Evolutionary conservation across 305 asterid species (phyloP), one percentile per base, ranked within the genome.

Genomic region (Fraxinus sp.): DNA sequence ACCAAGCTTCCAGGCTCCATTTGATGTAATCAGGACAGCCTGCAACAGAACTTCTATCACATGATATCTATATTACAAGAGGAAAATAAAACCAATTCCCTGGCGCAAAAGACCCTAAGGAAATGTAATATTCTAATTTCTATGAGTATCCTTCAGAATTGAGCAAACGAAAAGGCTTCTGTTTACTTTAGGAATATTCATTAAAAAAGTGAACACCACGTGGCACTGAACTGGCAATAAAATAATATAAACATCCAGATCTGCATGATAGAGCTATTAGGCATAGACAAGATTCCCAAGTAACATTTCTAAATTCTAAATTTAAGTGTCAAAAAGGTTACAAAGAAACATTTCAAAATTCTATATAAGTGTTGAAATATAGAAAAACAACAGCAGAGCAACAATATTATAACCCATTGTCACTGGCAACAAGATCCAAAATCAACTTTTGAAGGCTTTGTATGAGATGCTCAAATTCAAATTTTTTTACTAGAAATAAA

Each of bases 1-100:
- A 82, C 98, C 95, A 83, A 94, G 97, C 88, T 94, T 96, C 99
- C 99, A 96, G 86, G 99, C 99, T 83, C 99, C 99, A 91, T 90
- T 96, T 77, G 97, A 91, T 71, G 98, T 96, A 85, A 96, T 92
- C 80, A 96, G 93, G 83, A 96, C 85, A 85, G 93, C 80, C 99
- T 96, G 94, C 87, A 85, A 86, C 46, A 57, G 37, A 33, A 57
- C 83, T 55, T 83, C 36, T 83, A 84, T 78, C 75, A 79, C 33
- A 43, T 77, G 77, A 80, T 81, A 83, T 33, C 35, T 55, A 55
- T 35, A 57, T 75, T 79, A 77, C 77, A 82, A 24, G 55, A 83
- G 76, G 24, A 11, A 83, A 43, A 41, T 22, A 57, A 7, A 39
- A 30, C 16, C 66, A 59, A 79, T 68, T 26, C 77, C 66, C 75